Percentiles rank a stretch among this genome's conserved stretches.
Conservation (phyloP, 306 rosid species). For the Prunus kanzakura region DNA sequence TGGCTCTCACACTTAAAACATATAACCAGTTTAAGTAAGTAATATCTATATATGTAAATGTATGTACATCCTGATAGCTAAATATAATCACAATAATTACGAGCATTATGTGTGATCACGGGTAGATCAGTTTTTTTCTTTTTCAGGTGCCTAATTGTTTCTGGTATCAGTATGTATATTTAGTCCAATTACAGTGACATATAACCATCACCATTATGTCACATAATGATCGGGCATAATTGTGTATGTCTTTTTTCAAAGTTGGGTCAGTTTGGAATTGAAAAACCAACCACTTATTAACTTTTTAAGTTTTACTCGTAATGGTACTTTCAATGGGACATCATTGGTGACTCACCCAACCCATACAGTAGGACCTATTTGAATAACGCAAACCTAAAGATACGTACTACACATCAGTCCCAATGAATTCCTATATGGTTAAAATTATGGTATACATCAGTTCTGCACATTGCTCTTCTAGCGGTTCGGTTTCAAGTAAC, state of each 20-base stretch:
- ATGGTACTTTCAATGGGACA: too few relatives aligned
- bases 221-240: background rate
- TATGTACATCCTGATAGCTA: too few relatives aligned
- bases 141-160: background rate
- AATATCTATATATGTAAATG: too few relatives aligned
- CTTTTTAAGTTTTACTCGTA: background rate
- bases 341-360: too few relatives aligned
- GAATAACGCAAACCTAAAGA: too few relatives aligned
- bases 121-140: background rate
- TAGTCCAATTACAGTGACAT: conserved; percentile 6
- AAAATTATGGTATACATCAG: too few relatives aligned
- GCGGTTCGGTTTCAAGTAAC: too few relatives aligned
- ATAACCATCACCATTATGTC: background rate
- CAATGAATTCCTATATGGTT: too few relatives aligned
- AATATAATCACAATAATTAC: too few relatives aligned
- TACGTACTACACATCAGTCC: too few relatives aligned
- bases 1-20: background rate
- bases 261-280: background rate
- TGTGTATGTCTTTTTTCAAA: background rate
- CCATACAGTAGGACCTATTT: too few relatives aligned
- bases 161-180: background rate
- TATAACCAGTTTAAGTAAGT: background rate
- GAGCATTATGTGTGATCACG: background rate
- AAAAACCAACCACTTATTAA: background rate
- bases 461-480: too few relatives aligned